phyloP scores from a whole-genome alignment of 371 early-diverging fungal genomes.

The Smittium mucronatum region DNA sequence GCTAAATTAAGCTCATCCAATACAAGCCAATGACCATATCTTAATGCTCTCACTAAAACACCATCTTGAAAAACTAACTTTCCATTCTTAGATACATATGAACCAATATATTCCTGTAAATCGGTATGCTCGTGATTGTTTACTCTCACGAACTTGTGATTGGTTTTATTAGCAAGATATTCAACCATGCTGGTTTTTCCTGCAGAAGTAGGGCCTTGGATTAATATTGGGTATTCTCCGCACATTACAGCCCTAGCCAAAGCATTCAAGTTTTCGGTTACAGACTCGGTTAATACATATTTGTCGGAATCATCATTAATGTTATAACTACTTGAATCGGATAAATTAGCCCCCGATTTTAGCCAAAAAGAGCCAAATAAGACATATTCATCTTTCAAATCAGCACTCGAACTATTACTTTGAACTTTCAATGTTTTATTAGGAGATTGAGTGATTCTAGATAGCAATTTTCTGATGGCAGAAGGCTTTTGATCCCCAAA shows the following conservation, averaged over 20 bases:
- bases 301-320: conserved; percentile 34
- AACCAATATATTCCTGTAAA: conserved; percentile 95
- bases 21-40: conserved; percentile 98
- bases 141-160: conserved; percentile 93
- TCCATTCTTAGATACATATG: conserved; percentile 70
- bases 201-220: conserved; percentile 99
- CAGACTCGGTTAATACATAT: conserved; percentile 86
- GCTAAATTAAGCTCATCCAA: conserved; percentile 99
- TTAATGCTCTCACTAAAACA: conserved; percentile 87
- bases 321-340: conserved; percentile 13
- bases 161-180: conserved; percentile 85
- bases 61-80: conserved; percentile 93
- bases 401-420: background rate
- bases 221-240: conserved; percentile 87
- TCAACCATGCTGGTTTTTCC: conserved; percentile 99
- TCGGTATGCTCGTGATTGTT: conserved; percentile 99
- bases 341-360: conserved; percentile 40
- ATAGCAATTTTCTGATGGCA: conserved; percentile 1
- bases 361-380: conserved; percentile 84
- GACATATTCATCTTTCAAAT: conserved; percentile 36
- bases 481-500: conserved; percentile 35
- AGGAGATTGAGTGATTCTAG: conserved; percentile 1
- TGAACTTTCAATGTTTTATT: background rate
- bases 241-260: conserved; percentile 89
- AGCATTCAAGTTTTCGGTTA: conserved; percentile 67